Base-by-base conservation (phyloP, 345 rosid species). In the Murraya koenigii region DNA sequence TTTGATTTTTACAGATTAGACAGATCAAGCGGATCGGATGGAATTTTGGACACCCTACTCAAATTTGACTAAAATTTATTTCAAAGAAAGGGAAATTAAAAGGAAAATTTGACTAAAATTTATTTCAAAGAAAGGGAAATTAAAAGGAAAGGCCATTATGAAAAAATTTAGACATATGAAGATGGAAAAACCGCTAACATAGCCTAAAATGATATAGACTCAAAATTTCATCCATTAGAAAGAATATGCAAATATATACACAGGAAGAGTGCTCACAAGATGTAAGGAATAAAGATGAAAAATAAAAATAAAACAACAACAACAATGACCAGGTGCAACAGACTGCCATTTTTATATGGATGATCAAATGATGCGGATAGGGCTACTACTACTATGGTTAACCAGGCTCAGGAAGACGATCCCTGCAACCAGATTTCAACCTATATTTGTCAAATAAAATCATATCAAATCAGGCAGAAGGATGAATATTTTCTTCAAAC, bases 191-290 rank as follows among this genome's bases (percentile, higher is more conserved):
- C 41, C 13, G 20, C 15, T 33, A 62, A 19, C 39, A 74, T 74
- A 26, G 56, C 68, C 32, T 39, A 19, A 17, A 60, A 47, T 49
- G 36, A 75, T 14, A 32, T 7, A 28, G 20, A 65, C 26, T 15
- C 47, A 59, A 59, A 69, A 66, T 58, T 76, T 74, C 14, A 73
- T 69, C 66, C 54, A 74, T 69, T 32, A 65, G 39, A 22, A 71
- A 71, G 69, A 72, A 14, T 39, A 76, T 62, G 64, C 36, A 76
- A 8, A n/a, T 68, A 70, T 79, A 44, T 74, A 81, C 76, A 83
- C 1, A n/a, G 19, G 20, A 30, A 54, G 20, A 14, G 65, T 8
- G 60, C 15, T 33, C 23, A 54, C 28, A 39, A 54, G 33, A 26
- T 41, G 47, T 69, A 49, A 75, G 35, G 36, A 7, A 32, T 22